phyloP scores from a whole-genome alignment of 306 rosid species.

The Cicer judaicum region DNA sequence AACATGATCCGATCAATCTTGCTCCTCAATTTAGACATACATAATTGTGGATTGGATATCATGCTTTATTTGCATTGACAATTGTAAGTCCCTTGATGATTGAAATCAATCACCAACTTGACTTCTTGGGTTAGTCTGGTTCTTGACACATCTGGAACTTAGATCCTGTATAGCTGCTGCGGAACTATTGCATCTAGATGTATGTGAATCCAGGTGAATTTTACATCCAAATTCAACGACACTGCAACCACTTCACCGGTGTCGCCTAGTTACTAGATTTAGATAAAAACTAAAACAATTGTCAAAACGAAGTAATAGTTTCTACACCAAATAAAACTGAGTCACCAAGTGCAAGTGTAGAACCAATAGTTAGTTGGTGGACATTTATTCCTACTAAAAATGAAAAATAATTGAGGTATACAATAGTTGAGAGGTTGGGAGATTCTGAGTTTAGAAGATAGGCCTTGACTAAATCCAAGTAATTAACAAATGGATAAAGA shows the following conservation, averaged over 20 bases:
- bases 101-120: conserved; percentile 5
- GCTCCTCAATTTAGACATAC: conserved; percentile 21
- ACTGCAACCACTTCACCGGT: neutral
- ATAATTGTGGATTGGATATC: neutral
- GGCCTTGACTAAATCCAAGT: conserved; percentile 41
- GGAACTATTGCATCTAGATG: neutral
- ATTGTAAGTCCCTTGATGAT: neutral
- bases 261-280: neutral
- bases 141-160: neutral
- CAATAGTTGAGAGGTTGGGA: conserved; percentile 39
- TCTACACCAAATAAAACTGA: conserved; percentile 26
- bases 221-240: neutral
- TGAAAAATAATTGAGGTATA: conserved; percentile 18
- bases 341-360: conserved; percentile 19
- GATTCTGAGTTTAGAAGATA: conserved; percentile 37
- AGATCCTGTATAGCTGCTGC: neutral
- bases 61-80: conserved; percentile 12
- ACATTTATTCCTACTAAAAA: conserved; percentile 12
- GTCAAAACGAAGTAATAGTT: conserved; percentile 1
- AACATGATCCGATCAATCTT: conserved; percentile 12
- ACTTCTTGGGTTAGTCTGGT: conserved; percentile 12
- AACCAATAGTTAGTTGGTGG: neutral
- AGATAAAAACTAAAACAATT: neutral
- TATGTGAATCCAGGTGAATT: neutral
- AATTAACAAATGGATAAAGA: conserved; percentile 40